Conservation (phyloP, 2,329 filamentous ascomycete genomes). For the Aspergillus thermomutatus region DNA sequence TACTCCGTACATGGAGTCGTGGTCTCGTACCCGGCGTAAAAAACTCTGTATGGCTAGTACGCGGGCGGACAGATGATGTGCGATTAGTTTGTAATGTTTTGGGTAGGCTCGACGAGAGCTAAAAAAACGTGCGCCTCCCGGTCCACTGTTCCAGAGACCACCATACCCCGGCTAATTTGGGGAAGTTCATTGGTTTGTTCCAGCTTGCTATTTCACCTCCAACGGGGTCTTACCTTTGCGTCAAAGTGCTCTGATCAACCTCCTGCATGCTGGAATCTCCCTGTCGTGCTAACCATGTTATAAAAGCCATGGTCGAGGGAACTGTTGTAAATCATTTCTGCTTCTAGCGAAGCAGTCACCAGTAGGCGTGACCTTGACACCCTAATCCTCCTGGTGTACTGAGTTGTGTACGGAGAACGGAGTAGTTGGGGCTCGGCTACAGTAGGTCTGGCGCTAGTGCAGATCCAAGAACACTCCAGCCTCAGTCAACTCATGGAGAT, state of each 20-base stretch:
- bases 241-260: background rate
- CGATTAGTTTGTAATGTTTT: slow-evolving; percentile 13
- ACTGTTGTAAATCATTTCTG: background rate
- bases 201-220: background rate
- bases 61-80: slow-evolving; percentile 8
- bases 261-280: background rate
- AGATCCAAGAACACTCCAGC: slow-evolving; percentile 22
- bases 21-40: background rate
- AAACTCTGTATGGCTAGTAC: background rate
- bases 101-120: slow-evolving; percentile 18
- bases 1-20: background rate
- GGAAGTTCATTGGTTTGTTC: slow-evolving; percentile 8
- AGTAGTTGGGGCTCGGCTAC: slow-evolving; percentile 19
- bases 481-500: slow-evolving; percentile 9
- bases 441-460: slow-evolving; percentile 21
- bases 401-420: background rate
- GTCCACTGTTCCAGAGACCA: background rate
- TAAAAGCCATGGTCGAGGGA: background rate
- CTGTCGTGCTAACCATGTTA: background rate
- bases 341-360: background rate
- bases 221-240: background rate
- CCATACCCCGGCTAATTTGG: slow-evolving; percentile 3
- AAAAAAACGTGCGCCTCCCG: slow-evolving; percentile 14
- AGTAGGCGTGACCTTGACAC: background rate
- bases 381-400: background rate